Percentiles rank a stretch among this genome's conserved stretches.
Conservation (phyloP, 1,284 basidiomycete species). For the Pseudozyma hubeiensis region DNA sequence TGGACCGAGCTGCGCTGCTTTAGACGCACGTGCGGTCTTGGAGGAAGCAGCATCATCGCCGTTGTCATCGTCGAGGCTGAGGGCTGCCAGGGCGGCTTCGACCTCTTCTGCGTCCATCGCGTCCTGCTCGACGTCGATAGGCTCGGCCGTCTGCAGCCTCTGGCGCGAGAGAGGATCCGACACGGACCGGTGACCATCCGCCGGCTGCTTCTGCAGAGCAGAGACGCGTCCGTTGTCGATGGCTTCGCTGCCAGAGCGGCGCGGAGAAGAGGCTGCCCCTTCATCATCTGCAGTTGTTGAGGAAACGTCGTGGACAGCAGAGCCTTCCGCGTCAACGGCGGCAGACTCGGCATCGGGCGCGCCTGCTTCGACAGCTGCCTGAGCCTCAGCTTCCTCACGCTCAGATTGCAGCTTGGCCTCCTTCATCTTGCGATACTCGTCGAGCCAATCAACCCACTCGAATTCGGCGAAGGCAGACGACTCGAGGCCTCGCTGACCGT, state of each 20-base stretch:
- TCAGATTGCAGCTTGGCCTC: constrained; percentile 72
- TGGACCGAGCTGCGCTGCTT: constrained; percentile 33
- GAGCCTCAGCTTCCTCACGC: constrained; percentile 49
- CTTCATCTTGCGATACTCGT: constrained; percentile 74
- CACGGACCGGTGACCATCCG: constrained; percentile 43
- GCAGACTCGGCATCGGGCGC: background rate
- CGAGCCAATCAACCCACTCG: constrained; percentile 75
- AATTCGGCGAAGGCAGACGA: constrained; percentile 68
- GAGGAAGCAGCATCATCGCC: constrained; percentile 6
- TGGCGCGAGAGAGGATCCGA: constrained; percentile 47
- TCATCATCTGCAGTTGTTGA: background rate
- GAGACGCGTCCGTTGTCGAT: constrained; percentile 28
- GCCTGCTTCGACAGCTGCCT: constrained; percentile 24
- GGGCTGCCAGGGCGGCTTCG: constrained; percentile 37
- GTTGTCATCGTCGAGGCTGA: constrained; percentile 29
- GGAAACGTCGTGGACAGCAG: background rate
- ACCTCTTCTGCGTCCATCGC: constrained; percentile 42
- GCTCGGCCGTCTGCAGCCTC: constrained; percentile 31
- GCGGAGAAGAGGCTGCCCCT: constrained; percentile 6
- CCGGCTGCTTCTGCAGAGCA: constrained; percentile 34
- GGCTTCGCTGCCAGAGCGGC: constrained; percentile 35
- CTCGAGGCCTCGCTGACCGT: constrained; percentile 20
- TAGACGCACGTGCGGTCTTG: constrained; percentile 13
- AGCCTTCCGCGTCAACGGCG: background rate
- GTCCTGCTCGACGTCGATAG: constrained; percentile 27